A percentile compares a stretch with the other conserved stretches of the same genome.
These are phyloP conservation scores for Beauveria asiatica DNA, from an alignment of 2,329 filamentous ascomycete genomes.

Conservation along the genomic window DNA sequence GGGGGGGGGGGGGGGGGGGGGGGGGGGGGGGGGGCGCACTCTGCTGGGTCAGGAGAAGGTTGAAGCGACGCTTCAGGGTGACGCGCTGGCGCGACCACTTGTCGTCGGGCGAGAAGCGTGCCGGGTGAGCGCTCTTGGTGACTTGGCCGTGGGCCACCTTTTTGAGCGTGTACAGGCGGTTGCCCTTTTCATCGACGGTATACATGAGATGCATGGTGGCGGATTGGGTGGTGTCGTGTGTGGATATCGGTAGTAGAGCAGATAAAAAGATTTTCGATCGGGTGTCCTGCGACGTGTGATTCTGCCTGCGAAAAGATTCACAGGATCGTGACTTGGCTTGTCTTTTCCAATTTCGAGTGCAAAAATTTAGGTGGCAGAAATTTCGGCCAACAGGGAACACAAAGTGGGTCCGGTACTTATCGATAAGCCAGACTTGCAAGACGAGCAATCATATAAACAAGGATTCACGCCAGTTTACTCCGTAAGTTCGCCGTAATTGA, in stretches of 20 bases:
- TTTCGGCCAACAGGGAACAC: neutral
- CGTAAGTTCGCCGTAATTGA: too few relatives aligned
- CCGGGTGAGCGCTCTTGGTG: conserved; percentile 93
- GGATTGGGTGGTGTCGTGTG: neutral
- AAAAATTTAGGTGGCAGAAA: conserved; percentile 9
- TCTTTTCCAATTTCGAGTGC: neutral
- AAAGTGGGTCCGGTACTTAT: conserved; percentile 6
- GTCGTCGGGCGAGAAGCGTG: conserved; percentile 95
- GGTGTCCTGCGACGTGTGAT: too few relatives aligned
- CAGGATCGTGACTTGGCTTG: neutral
- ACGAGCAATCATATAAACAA: too few relatives aligned
- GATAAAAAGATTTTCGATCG: neutral
- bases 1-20: neutral
- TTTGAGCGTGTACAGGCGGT: conserved; percentile 90
- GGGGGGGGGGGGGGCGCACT: conserved; percentile 25
- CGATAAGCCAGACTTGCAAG: neutral
- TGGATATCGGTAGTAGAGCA: neutral
- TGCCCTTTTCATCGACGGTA: conserved; percentile 73
- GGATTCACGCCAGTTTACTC: neutral
- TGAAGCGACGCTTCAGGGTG: conserved; percentile 88
- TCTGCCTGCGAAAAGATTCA: neutral
- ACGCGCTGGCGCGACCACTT: conserved; percentile 97
- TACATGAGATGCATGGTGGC: conserved; percentile 60
- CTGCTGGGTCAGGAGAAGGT: conserved; percentile 75
- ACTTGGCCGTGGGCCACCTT: conserved; percentile 78